These are phyloP conservation scores for Clarkia xantiana DNA, from an alignment of 345 rosid genomes.

Conservation along the genomic window DNA sequence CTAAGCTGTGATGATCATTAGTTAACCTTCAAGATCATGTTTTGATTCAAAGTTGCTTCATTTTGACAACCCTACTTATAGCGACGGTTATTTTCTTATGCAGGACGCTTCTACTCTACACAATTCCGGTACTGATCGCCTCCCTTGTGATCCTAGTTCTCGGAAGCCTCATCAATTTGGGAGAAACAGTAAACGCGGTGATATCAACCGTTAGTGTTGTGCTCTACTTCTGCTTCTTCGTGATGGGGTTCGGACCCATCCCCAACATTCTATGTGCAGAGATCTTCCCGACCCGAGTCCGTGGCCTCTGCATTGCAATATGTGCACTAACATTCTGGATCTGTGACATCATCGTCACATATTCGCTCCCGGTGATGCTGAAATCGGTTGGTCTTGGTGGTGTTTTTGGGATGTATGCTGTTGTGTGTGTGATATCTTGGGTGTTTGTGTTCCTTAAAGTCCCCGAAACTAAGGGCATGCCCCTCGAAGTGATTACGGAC, in stretches of 20 bases:
- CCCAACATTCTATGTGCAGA: slow-evolving; percentile 32
- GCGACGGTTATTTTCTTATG: no score
- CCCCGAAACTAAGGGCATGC: slow-evolving; percentile 43
- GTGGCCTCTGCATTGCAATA: slow-evolving; percentile 30
- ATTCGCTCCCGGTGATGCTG: slow-evolving; percentile 23
- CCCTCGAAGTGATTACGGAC: slow-evolving; percentile 31
- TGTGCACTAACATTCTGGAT: slow-evolving; percentile 28
- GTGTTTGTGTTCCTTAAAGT: slow-evolving; percentile 27
- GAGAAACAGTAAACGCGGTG: slow-evolving; percentile 13
- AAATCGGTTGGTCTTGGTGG: slow-evolving; percentile 26
- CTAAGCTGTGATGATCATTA: neutral
- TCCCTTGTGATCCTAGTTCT: slow-evolving; percentile 20
- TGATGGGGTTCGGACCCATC: slow-evolving; percentile 29
- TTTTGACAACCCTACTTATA: no score
- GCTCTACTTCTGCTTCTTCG: slow-evolving; percentile 24
- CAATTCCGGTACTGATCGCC: slow-evolving; percentile 24
- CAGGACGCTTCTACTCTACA: slow-evolving; percentile 27
- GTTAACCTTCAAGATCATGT: neutral
- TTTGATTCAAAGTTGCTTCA: no score
- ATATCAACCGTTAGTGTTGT: slow-evolving; percentile 22
- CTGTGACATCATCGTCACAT: slow-evolving; percentile 22
- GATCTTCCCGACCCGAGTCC: slow-evolving; percentile 29
- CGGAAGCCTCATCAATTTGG: slow-evolving; percentile 12
- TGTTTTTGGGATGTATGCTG: slow-evolving; percentile 18
- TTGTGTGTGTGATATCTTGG: slow-evolving; percentile 23